phyloP scores from a whole-genome alignment of 1,284 basidiomycete species.

The Cryptococcus maquisensis region DNA sequence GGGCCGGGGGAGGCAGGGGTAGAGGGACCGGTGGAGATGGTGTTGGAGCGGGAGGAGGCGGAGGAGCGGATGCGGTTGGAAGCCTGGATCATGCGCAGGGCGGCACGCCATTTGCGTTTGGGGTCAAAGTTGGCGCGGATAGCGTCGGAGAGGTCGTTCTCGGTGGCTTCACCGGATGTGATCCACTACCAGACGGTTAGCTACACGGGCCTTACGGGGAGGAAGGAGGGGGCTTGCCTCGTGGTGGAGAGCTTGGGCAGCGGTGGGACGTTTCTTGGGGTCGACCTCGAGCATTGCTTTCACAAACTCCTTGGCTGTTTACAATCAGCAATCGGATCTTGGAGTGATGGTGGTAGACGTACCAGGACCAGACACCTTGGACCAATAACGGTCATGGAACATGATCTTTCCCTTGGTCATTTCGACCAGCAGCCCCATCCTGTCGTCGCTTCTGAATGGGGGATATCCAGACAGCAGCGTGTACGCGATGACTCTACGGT shows the following conservation, averaged over 20 bases:
- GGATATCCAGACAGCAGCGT: slow-evolving; percentile 87
- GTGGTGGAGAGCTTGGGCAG: slow-evolving; percentile 65
- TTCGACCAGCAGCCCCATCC: slow-evolving; percentile 70
- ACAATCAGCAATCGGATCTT: not conserved
- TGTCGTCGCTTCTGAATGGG: slow-evolving; percentile 83
- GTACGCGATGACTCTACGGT: slow-evolving; percentile 79
- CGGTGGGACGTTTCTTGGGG: slow-evolving; percentile 67
- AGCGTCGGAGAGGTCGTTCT: slow-evolving; percentile 66
- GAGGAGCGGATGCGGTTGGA: slow-evolving; percentile 19
- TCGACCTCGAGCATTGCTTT: slow-evolving; percentile 67
- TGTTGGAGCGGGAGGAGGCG: slow-evolving; percentile 8
- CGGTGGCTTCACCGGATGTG: slow-evolving; percentile 46
- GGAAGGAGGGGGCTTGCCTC: slow-evolving; percentile 45
- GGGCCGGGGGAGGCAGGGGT: slow-evolving; percentile 6
- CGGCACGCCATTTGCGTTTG: slow-evolving; percentile 32
- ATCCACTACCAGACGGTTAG: slow-evolving; percentile 27
- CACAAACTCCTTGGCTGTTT: slow-evolving; percentile 79
- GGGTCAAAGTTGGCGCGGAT: slow-evolving; percentile 62
- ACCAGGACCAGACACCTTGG: slow-evolving; percentile 75
- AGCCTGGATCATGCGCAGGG: slow-evolving; percentile 26
- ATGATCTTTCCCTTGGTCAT: slow-evolving; percentile 76
- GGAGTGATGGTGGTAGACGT: slow-evolving; percentile 6
- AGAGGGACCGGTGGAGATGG: slow-evolving; percentile 1
- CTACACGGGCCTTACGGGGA: not conserved
- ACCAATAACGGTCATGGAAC: slow-evolving; percentile 93